Base-by-base conservation (phyloP, 257 asterid species). In the Scutellaria barbata region DNA sequence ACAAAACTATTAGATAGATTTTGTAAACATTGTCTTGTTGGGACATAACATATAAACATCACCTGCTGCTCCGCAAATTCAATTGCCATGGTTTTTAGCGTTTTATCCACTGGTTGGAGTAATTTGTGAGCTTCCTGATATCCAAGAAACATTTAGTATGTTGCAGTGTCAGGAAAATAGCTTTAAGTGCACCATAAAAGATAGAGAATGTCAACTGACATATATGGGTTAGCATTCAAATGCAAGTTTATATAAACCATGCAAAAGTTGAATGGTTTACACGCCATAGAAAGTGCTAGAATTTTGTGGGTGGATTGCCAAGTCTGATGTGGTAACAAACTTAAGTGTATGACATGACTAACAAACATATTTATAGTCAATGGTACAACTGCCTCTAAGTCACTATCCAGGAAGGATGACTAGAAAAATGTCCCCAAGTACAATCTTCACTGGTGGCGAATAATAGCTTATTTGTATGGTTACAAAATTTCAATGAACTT, bases 1-100 rank as follows among this genome's bases (percentile, higher is more conserved):
- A 66, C 20, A 22, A 59, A 40, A 25, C 10, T 41, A 35, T 14
- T 30, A 33, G 54, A 25, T 46, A 16, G n/a, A 54, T 14, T 67
- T 41, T 42, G 75, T 52, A 63, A 66, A 64, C 20, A 55, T 53
- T 61, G 65, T 55, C 33, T 55, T 67, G 18, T 25, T 37, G 2
- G 62, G 77, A 50, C 63, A 22, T 47, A 61, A 37, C 33, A 30
- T 54, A 46, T 54, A 66, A 72, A 67, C 4, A 62, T 81, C 66
- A 94, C 98, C 91, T 94, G 98, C 81, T 85, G 88, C 80, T 94
- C 97, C 25, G 98, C 98, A 77, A 94, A 88, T 77, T 94, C 98
- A 79, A 84, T 83, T 25, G 98, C 98, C 96, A 91, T 81, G 35
- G 91, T 86, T 80, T 86, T 90, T 17, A 90, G 75, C 52, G 80